Percentiles rank a stretch among this genome's conserved stretches.
Conservation (phyloP, 371 early-diverging fungal genomes). For the Haplosporangium sp. region DNA sequence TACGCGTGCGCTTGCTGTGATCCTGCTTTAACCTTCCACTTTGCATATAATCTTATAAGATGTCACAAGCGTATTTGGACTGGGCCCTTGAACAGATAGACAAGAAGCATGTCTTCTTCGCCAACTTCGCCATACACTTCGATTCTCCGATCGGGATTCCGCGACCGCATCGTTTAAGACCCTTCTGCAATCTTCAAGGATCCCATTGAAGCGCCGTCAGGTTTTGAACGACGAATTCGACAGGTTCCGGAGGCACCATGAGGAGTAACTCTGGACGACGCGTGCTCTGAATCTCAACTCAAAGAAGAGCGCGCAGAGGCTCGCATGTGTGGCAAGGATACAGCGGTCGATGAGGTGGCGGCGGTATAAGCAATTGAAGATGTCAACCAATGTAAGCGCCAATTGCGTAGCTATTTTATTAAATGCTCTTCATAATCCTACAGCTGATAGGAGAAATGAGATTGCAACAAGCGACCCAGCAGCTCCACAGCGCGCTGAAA, state of each 20-base stretch:
- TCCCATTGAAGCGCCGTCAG: conserved; percentile 10
- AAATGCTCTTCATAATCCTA: conserved; percentile 10
- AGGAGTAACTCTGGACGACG: conserved; percentile 25
- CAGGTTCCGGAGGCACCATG: conserved; percentile 12
- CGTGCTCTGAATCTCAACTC: conserved; percentile 7
- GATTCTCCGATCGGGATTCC: conserved; percentile 12
- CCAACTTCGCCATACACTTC: conserved; percentile 16
- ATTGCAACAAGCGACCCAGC: not conserved
- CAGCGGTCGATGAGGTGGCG: conserved; percentile 21
- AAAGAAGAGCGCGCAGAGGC: conserved; percentile 11
- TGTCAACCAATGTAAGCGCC: not conserved
- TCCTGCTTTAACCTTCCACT: conserved; percentile 7
- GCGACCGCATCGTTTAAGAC: conserved; percentile 8
- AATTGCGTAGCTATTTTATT: not conserved
- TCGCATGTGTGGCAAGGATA: conserved; percentile 24
- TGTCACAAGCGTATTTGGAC: conserved; percentile 3
- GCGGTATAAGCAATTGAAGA: conserved; percentile 26
- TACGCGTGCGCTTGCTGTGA: conserved; percentile 1
- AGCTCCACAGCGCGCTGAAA: too few relatives aligned
- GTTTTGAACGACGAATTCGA: conserved; percentile 1
- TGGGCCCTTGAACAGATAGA: conserved; percentile 12
- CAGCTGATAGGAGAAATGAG: conserved; percentile 17
- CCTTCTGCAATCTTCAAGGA: conserved; percentile 10
- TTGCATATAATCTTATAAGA: not conserved
- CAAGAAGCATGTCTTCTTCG: conserved; percentile 23